A percentile compares a stretch with the other conserved stretches of the same genome.
Conservation (phyloP, 495 filamentous ascomycete species). For the Venustampulla echinocandica region DNA sequence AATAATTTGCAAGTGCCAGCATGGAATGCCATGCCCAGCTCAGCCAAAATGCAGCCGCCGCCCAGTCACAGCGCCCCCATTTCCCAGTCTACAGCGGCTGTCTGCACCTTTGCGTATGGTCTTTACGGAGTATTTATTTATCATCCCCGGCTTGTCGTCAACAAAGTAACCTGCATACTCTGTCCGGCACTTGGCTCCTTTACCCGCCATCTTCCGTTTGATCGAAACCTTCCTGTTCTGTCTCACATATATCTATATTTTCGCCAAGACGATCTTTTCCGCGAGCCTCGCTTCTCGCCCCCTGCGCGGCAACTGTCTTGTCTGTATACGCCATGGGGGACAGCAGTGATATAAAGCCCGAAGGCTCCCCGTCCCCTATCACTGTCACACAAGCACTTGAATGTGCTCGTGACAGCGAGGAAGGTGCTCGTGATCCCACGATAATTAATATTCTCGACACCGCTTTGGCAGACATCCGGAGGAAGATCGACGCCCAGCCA, state of each 20-base stretch:
- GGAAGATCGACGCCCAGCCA: conserved; percentile 47
- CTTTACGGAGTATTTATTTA: too few relatives aligned
- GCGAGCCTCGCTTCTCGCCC: conserved; percentile 3
- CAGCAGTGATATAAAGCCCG: conserved; percentile 9
- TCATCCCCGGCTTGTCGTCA: too few relatives aligned
- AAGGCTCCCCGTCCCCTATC: background rate
- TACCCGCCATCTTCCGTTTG: too few relatives aligned
- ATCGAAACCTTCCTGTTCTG: conserved; percentile 17
- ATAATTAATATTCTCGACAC: conserved; percentile 46
- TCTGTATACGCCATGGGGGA: conserved; percentile 10
- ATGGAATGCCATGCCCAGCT: too few relatives aligned
- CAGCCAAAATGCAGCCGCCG: too few relatives aligned
- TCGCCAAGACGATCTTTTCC: too few relatives aligned
- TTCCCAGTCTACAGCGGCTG: too few relatives aligned
- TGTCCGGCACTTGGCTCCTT: too few relatives aligned
- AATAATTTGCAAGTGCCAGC: too few relatives aligned
- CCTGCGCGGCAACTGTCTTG: conserved; percentile 5
- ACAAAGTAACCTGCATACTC: too few relatives aligned
- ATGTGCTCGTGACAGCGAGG: conserved; percentile 55
- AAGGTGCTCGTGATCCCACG: conserved; percentile 42
- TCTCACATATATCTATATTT: background rate
- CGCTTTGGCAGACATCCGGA: conserved; percentile 53
- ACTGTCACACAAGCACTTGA: conserved; percentile 50
- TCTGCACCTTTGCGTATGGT: too few relatives aligned
- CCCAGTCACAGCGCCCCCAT: too few relatives aligned